Base-by-base conservation (phyloP, 495 filamentous ascomycete genomes). In the Chaetomidium leptoderma region DNA sequence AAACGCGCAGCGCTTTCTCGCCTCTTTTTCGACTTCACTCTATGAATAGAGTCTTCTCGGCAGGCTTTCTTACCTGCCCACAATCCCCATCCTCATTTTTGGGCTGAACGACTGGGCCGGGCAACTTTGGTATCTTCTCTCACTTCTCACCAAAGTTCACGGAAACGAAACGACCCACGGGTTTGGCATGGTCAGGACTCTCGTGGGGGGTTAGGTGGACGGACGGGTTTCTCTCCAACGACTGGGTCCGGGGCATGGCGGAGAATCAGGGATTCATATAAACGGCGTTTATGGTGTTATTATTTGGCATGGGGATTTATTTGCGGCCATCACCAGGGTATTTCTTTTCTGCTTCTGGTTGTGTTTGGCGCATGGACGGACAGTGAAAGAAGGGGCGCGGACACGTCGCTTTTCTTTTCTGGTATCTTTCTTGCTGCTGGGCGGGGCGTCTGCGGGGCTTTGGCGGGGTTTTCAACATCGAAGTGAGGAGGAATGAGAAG, bases 241-340 rank as follows among this genome's bases (percentile, higher is more conserved):
- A 6, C 13, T 13, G 19, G 42, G 14, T 36, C 5, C 10, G 39
- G 30, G 53, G 13, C 19, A 2, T 24, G 27, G 52, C 35, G 26
- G 27, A 39, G 32, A 49, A 39, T 16, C 21, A 27, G 29, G 39
- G 37, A 14, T 43, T 61, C 52, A 61, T 56, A 61, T 60, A 60
- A 10, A 42, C 32, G 54, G 54, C 33, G 54, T 57, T 48, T 30
- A 29, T 16, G 35, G 54, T n/a, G 43, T 46, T 32, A 23, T n/a
- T 43, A 4, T 42, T n/a, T 33, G 26, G 35, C 35, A 29, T 36
- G 16, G 49, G 23, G 47, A 1, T 13, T 4, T 37, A 16, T 37
- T 19, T 55, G n/a, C 26, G 44, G 45, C 24, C 4, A 8, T 49
- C 43, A 21, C 26, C 24, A 16, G 16, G 43, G 16, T 37, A 19